Evolutionary conservation across 768 basidiomycete genomes (phyloP).

Genomic region (Sistotremastrum niveocremeum): DNA sequence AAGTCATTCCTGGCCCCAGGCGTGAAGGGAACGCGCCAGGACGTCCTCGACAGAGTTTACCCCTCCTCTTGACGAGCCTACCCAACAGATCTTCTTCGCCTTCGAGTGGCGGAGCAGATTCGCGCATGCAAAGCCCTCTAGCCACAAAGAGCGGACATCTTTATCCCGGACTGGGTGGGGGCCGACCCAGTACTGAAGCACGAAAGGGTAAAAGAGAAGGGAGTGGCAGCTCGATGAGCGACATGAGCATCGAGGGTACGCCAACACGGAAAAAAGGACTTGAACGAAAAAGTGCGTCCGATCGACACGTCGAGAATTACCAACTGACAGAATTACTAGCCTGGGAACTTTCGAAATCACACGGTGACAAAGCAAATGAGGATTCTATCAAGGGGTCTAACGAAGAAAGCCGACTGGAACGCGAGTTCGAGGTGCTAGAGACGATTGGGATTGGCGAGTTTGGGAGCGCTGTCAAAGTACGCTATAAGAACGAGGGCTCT

Average conservation of each 20-base stretch:
- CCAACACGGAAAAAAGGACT: constrained; percentile 42
- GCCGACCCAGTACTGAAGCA: constrained; percentile 69
- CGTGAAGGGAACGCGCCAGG: too few relatives aligned
- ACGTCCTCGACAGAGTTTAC: too few relatives aligned
- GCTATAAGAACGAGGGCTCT: constrained; percentile 32
- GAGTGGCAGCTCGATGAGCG: constrained; percentile 9
- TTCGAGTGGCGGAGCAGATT: too few relatives aligned
- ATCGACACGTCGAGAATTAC: constrained; percentile 23
- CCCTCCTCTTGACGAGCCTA: too few relatives aligned
- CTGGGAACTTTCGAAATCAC: neutral
- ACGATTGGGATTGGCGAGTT: constrained; percentile 87
- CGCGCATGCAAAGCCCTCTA: too few relatives aligned
- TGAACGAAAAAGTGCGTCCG: too few relatives aligned
- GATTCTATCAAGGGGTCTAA: constrained; percentile 23
- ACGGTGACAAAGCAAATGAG: constrained; percentile 10
- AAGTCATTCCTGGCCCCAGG: neutral
- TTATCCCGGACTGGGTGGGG: constrained; percentile 42
- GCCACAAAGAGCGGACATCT: constrained; percentile 17
- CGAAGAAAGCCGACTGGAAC: constrained; percentile 57
- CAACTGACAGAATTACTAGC: neutral
- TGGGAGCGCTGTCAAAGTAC: constrained; percentile 81
- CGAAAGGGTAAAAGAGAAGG: constrained; percentile 64
- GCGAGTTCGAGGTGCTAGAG: constrained; percentile 67
- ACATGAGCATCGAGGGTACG: constrained; percentile 30
- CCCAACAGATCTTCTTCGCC: too few relatives aligned